These are phyloP conservation scores for Cochlearia excelsa DNA, from an alignment of 345 rosid genomes.

Conservation along the genomic window DNA sequence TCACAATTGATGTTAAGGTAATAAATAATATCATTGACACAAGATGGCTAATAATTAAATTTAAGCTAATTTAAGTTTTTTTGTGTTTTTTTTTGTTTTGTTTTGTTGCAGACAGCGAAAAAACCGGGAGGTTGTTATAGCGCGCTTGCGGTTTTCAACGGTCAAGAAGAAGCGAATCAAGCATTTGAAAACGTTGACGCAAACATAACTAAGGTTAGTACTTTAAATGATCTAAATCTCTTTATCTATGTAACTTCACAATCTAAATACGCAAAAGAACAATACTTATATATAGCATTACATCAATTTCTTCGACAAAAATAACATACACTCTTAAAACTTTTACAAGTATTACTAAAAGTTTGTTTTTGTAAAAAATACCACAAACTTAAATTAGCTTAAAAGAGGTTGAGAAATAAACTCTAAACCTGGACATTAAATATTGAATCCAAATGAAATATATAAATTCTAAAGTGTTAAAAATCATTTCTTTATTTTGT, in stretches of 20 bases:
- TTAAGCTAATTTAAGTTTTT: neutral
- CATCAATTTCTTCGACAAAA: no score
- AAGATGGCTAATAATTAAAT: no score
- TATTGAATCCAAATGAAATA: no score
- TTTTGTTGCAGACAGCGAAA: constrained; percentile 51
- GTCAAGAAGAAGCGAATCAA: constrained; percentile 54
- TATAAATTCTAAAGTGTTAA: no score
- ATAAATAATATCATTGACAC: neutral
- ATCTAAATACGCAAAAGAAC: neutral
- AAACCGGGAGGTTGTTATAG: constrained; percentile 47
- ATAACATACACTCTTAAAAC: no score
- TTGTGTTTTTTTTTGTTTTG: neutral
- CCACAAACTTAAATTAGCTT: no score
- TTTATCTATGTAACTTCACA: constrained; percentile 6
- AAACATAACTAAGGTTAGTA: constrained; percentile 44
- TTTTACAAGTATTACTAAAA: no score
- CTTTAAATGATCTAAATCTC: neutral
- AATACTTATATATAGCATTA: no score
- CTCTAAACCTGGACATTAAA: no score
- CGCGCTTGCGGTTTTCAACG: constrained; percentile 48
- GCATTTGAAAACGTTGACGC: constrained; percentile 60
- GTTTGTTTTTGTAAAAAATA: no score
- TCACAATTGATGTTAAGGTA: constrained; percentile 60
- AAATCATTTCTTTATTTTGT: constrained; percentile 10
- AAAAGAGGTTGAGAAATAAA: no score